Conservation (phyloP, 441 rosid genomes). For the Erodium trifolium region DNA sequence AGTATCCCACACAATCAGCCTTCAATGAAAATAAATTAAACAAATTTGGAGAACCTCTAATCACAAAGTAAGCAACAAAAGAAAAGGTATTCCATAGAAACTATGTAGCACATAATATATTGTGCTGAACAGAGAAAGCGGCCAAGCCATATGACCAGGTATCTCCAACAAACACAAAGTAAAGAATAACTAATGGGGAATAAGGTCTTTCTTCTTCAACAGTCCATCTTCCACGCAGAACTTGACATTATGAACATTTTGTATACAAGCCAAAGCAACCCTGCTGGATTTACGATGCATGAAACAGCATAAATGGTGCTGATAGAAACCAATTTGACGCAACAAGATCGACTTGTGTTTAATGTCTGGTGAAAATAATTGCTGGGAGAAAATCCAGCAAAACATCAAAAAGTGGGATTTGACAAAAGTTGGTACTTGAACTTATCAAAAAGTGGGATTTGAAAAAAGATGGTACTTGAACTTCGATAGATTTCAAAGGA, state of each 20-base stretch:
- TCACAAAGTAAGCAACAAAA: constrained; percentile 1
- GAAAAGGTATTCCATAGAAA: not conserved
- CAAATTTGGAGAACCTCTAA: not conserved
- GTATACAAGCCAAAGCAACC: not conserved
- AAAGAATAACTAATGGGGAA: not conserved
- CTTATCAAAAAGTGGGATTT: constrained; percentile 1
- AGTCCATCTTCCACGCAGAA: not conserved
- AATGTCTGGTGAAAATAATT: not conserved
- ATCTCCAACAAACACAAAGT: not conserved
- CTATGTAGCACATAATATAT: constrained; percentile 3
- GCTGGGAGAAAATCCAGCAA: constrained; percentile 2
- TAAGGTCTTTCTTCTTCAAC: not conserved
- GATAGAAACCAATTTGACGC: not conserved
- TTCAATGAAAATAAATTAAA: not conserved
- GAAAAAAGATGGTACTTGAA: not conserved
- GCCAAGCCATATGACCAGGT: not conserved
- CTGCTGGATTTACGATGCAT: not conserved
- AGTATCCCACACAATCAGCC: constrained; percentile 3
- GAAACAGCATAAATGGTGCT: not conserved
- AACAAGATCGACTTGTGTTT: not conserved
- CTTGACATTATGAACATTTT: not conserved
- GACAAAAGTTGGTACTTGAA: not conserved
- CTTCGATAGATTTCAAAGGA: not conserved
- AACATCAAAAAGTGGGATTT: constrained; percentile 4
- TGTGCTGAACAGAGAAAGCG: not conserved